phyloP scores from a whole-genome alignment of 495 filamentous ascomycete species.

The Penicillium parvum region DNA sequence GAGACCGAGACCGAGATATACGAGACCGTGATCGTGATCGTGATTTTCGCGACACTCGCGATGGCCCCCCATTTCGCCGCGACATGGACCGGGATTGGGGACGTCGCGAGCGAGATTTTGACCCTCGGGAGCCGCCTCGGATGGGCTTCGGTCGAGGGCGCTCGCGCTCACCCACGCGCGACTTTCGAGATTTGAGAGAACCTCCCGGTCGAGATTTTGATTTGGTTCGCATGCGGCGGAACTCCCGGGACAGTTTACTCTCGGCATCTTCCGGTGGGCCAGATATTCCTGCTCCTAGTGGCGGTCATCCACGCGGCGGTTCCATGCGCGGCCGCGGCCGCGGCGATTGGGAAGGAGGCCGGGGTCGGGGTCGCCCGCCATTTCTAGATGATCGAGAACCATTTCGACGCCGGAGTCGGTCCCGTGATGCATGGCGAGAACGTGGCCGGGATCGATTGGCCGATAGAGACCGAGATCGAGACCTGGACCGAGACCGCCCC shows the following conservation, averaged over 20 bases:
- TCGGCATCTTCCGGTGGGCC: slow-evolving; percentile 66
- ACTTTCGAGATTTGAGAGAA: slow-evolving; percentile 49
- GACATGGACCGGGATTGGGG: slow-evolving; percentile 41
- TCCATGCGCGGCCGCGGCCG: slow-evolving; percentile 60
- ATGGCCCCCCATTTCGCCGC: slow-evolving; percentile 35
- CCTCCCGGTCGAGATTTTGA: slow-evolving; percentile 36
- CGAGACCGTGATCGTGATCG: slow-evolving; percentile 41
- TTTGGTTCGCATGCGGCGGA: slow-evolving; percentile 48
- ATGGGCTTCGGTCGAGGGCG: slow-evolving; percentile 42
- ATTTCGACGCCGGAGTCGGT: slow-evolving; percentile 59
- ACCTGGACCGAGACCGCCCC: slow-evolving; percentile 33
- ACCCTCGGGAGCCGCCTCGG: slow-evolving; percentile 33
- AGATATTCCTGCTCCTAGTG: slow-evolving; percentile 50
- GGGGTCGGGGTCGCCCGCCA: slow-evolving; percentile 48
- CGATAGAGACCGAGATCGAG: slow-evolving; percentile 41
- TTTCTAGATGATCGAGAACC: slow-evolving; percentile 62
- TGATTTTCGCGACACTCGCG: slow-evolving; percentile 39
- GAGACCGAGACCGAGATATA: slow-evolving; percentile 52
- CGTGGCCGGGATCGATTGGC: slow-evolving; percentile 34
- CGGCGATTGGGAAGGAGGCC: slow-evolving; percentile 59
- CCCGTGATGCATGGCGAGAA: slow-evolving; percentile 60
- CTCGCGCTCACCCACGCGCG: slow-evolving; percentile 43
- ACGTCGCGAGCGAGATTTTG: slow-evolving; percentile 41
- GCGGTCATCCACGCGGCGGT: slow-evolving; percentile 51
- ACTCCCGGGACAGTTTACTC: slow-evolving; percentile 57